These are phyloP conservation scores for Jacaranda mimosifolia DNA, from an alignment of 257 asterid species.

Conservation along the genomic window DNA sequence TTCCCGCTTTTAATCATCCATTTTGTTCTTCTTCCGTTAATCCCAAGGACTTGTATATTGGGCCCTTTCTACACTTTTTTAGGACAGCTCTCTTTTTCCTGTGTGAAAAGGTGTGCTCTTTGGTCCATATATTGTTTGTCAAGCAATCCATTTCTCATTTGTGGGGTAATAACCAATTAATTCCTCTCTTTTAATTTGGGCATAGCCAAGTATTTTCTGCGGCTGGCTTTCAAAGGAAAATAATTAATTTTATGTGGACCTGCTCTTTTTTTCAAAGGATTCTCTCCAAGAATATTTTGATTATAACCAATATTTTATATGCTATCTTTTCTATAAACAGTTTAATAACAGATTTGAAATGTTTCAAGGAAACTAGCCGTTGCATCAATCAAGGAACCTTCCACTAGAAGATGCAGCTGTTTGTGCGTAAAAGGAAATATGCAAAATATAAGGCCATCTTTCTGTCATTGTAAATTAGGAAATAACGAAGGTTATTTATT, in stretches of 20 bases:
- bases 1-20: conserved; percentile 36
- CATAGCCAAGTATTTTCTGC: conserved; percentile 23
- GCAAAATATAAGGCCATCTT: no score
- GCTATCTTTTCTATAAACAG: no score
- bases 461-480: no score
- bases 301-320: no score
- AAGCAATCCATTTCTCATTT: conserved; percentile 39
- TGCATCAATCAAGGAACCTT: no score
- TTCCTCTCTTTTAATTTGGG: conserved; percentile 30
- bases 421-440: no score
- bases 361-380: no score
- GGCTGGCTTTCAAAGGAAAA: conserved; percentile 28
- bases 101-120: conserved; percentile 43
- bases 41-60: conserved; percentile 34
- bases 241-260: conserved; percentile 20
- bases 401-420: no score
- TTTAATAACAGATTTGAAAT: no score
- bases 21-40: conserved; percentile 43
- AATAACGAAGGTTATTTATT: no score
- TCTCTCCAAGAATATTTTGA: no score
- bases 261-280: neutral
- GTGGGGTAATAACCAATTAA: conserved; percentile 34
- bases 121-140: conserved; percentile 46
- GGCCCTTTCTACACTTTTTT: conserved; percentile 27
- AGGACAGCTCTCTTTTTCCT: conserved; percentile 20